Conservation (phyloP, 495 filamentous ascomycete species). For the Pyrenula massariospora region DNA sequence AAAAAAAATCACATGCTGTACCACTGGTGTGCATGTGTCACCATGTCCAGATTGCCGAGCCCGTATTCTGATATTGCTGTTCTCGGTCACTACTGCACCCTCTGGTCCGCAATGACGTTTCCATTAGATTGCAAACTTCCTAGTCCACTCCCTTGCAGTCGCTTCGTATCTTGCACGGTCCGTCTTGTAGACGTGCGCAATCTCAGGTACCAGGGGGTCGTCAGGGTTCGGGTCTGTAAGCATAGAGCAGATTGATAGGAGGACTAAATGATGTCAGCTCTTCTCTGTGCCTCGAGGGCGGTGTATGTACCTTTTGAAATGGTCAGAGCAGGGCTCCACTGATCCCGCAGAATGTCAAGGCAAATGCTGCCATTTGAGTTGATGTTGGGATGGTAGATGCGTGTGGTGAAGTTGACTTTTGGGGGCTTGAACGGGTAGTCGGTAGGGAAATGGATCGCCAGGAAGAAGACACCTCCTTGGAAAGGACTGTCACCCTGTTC, state of each 20-base stretch:
- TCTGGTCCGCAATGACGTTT: not conserved
- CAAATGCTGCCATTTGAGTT: constrained; percentile 99
- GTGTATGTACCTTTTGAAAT: constrained; percentile 84
- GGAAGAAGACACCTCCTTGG: constrained; percentile 95
- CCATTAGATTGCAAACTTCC: constrained; percentile 83
- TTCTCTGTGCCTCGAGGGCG: not conserved
- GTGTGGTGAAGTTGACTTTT: constrained; percentile 99
- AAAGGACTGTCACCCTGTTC: constrained; percentile 67
- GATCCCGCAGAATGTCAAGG: constrained; percentile 92
- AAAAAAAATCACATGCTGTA: not conserved
- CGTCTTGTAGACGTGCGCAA: constrained; percentile 99
- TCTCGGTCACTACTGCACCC: not conserved
- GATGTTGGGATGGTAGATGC: constrained; percentile 99
- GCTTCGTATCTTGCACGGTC: constrained; percentile 91
- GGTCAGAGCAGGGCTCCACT: constrained; percentile 97
- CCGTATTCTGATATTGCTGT: not conserved
- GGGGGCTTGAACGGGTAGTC: constrained; percentile 99
- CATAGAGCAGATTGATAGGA: constrained; percentile 99
- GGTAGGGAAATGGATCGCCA: constrained; percentile 96
- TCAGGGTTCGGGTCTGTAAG: constrained; percentile 98
- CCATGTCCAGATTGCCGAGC: not conserved
- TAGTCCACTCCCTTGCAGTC: constrained; percentile 94
- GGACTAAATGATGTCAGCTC: constrained; percentile 43
- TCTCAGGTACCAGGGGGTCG: constrained; percentile 95
- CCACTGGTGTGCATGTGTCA: not conserved